A percentile compares a stretch with the other conserved stretches of the same genome.
Conservation (phyloP, 106 monocot genomes). For the Phalaenopsis equestris region DNA sequence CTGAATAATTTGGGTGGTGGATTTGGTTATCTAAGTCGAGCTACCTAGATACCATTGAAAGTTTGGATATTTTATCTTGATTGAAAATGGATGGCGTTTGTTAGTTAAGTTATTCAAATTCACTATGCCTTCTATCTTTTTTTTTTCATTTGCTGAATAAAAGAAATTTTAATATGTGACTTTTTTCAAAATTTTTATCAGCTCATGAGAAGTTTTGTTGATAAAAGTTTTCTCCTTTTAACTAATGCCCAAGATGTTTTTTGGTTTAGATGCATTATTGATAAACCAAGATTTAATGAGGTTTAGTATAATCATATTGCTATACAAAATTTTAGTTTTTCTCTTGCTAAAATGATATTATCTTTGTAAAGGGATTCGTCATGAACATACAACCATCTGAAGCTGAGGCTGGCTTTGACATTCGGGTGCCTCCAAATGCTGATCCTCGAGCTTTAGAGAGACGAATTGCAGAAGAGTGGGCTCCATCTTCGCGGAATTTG, state of each 20-base stretch:
- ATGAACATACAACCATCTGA: constrained; percentile 98
- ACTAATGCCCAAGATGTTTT: not conserved
- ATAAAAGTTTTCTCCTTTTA: not conserved
- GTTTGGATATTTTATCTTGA: not conserved
- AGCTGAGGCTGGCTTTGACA: constrained; percentile 90
- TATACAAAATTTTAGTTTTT: not conserved
- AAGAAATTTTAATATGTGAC: not conserved
- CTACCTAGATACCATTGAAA: not conserved
- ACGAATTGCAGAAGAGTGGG: constrained; percentile 90
- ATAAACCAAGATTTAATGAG: not conserved
- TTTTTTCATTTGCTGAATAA: not conserved
- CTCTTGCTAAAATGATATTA: not conserved
- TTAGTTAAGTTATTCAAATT: not conserved
- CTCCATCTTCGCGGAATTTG: constrained; percentile 87
- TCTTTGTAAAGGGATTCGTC: constrained; percentile 59
- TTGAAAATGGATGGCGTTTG: not conserved
- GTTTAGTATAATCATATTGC: not conserved
- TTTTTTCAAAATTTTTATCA: not conserved
- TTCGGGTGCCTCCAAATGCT: constrained; percentile 72
- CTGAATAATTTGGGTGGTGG: no score
- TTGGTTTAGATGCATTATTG: not conserved
- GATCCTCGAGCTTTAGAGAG: constrained; percentile 60
- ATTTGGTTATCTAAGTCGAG: no score
- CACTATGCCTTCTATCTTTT: not conserved
- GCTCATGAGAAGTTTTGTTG: not conserved